Evolutionary conservation across 306 rosid genomes (phyloP).

Genomic region (Purshia tridentata): DNA sequence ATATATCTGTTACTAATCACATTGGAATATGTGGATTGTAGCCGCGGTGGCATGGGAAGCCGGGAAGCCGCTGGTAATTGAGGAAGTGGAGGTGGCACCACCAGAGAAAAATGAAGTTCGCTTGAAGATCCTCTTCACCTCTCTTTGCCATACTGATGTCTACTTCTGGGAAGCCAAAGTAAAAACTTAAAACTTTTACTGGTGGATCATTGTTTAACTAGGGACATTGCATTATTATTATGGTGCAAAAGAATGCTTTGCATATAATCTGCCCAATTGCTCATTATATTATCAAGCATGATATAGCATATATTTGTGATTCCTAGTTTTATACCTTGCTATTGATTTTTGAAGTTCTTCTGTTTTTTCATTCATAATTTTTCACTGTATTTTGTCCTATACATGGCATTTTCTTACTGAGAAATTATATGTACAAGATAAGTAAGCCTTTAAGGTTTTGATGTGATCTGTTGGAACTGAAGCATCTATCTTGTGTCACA

Average conservation of each 20-base stretch:
- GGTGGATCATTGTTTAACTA: background rate
- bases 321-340: background rate
- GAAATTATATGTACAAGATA: background rate
- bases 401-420: background rate
- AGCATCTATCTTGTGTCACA: slow-evolving; percentile 28
- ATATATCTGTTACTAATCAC: background rate
- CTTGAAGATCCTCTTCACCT: slow-evolving; percentile 45
- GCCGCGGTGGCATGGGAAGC: slow-evolving; percentile 65
- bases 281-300: background rate
- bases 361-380: no score
- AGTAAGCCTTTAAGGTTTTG: background rate
- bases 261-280: background rate
- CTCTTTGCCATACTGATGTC: slow-evolving; percentile 53
- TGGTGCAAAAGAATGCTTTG: no score
- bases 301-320: background rate
- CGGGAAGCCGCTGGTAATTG: slow-evolving; percentile 51
- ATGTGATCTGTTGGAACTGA: slow-evolving; percentile 1
- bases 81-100: slow-evolving; percentile 52
- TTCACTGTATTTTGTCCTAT: background rate
- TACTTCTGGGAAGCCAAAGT: slow-evolving; percentile 59
- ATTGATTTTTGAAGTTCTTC: background rate
- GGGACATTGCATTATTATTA: background rate
- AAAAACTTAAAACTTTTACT: no score
- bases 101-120: slow-evolving; percentile 54
- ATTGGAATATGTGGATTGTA: slow-evolving; percentile 2